Evolutionary conservation across 2,329 filamentous ascomycete genomes (phyloP), one percentile per base, ranked within the genome.

Genomic region (Hypoxylon sp.): DNA sequence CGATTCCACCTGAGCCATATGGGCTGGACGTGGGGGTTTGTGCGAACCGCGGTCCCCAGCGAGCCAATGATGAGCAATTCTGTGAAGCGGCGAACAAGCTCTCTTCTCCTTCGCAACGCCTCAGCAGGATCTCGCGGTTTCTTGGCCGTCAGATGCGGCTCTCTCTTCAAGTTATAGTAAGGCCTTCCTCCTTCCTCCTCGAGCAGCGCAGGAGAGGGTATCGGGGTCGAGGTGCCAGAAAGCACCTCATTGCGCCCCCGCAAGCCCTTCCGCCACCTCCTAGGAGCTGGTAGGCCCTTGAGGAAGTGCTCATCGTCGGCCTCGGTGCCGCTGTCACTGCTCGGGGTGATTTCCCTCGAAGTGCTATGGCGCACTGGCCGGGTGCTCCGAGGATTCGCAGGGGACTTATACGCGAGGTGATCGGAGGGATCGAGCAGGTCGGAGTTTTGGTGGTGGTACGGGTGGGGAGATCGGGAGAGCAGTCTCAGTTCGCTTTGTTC

Each of bases 281-380:
- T 88, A 2, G 93, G 90, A 2, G 93, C 91, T 1, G 94, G 93
- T 18, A 97, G 78, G 0, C 92, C 90, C 72, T 89, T 95, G 54
- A 97, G 80, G 66, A 94, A 88, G 62, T 93, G 90, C 74, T 98
- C 94, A 77, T 98, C 94, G 69, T 97, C 94, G 33, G 94, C 94
- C 72, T 98, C 94, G 15, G 93, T 96, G 20, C 94, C 94, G 72
- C 92, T 97, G 66, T 97, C 93, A 73, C 91, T 97, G 9, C 84
- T 85, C 1, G 86, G 82, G 1, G 82, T 80, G 3, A 84, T 85
- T 48, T 84, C 81, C 62, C 79, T 81, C 55, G 77, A 73, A 61
- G 78, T 53, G 58, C 4, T 53, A 59, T 42, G 54, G 37, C 50
- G 29, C 13, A 48, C 49, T 35, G 56, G 37, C 67, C 46, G 21